These are phyloP conservation scores for Sporisorium graminicola DNA, from an alignment of 1,284 basidiomycete species.

Conservation along the genomic window DNA sequence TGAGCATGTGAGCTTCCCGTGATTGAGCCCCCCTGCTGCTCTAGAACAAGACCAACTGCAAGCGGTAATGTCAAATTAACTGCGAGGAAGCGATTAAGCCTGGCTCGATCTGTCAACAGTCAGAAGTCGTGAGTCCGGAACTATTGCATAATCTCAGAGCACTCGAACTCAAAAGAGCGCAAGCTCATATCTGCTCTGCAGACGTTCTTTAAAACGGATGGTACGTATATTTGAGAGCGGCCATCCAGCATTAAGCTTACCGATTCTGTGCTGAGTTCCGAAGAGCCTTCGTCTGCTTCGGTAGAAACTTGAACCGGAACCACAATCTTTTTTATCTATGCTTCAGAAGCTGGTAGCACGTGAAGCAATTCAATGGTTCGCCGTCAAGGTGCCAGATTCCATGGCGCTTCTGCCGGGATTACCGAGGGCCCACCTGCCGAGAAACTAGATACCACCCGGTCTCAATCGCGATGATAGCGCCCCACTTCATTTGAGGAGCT, in stretches of 20 bases:
- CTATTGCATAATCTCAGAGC: no score
- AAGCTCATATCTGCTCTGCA: neutral
- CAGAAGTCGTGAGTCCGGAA: neutral
- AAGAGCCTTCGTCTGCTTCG: slow-evolving; percentile 1
- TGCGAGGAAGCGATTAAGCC: no score
- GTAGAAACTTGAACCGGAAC: no score
- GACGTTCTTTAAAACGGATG: neutral
- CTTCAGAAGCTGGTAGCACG: no score
- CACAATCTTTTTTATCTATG: neutral
- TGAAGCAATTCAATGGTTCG: no score
- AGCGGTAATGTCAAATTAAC: no score
- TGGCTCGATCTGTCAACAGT: no score
- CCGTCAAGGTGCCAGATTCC: no score
- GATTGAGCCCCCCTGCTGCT: no score
- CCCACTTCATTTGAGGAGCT: neutral
- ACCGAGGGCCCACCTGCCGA: neutral
- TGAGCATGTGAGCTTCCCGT: neutral
- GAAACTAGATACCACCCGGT: neutral
- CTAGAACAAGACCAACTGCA: no score
- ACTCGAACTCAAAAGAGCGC: no score
- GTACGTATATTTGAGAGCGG: neutral
- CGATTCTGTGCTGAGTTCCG: neutral
- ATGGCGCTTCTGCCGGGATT: neutral
- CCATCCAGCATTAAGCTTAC: neutral
- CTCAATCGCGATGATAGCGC: neutral